Evolutionary conservation across 495 filamentous ascomycete genomes (phyloP), one percentile per base, ranked within the genome.

Genomic region (Cercophora sp.): DNA sequence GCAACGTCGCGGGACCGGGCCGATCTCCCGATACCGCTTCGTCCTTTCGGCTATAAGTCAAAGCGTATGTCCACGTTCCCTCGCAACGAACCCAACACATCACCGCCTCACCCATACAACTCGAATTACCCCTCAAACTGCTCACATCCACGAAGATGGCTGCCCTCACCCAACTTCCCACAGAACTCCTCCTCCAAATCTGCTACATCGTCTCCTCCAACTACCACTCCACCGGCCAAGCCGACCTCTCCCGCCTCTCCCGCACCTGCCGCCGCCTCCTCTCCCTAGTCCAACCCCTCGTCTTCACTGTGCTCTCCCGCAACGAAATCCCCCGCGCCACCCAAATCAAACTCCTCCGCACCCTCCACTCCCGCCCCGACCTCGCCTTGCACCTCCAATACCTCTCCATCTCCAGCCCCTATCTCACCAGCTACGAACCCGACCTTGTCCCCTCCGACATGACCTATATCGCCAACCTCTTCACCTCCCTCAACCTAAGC

Each of bases 161-260:
- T 10, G 2, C 23, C 24, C 43, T 47, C 26, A 23, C 15, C 25
- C 1, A 47, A 29, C 43, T 47, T 11, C 43, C 43, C 16, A 32
- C 26, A 6, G 26, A 47, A 31, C 23, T 47, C 23, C 13, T 47
- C 43, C 26, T 47, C 43, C 26, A 47, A 32, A 47, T 47, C 18
- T 47, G 43, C 43, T 31, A 13, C 8, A n/a, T 16, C 26, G 11
- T 32, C 26, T 31, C 5, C 24, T 23, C 9, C 11, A 13, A 10
- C 4, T 4, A 20, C 23, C 25, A 16, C n/a, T 6, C 37, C 10
- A n/a, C n/a, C n/a, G n/a, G n/a, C n/a, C n/a, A n/a, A n/a, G 43
- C 22, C n/a, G 4, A 26, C 18, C 22, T 56, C 5, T 56, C 48
- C 18, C 40, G 47, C 25, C 41, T 56, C 41, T 56, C 54, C 2